These are phyloP conservation scores for Phlebopus sp. DNA, from an alignment of 1,284 basidiomycete species.

Conservation along the genomic window DNA sequence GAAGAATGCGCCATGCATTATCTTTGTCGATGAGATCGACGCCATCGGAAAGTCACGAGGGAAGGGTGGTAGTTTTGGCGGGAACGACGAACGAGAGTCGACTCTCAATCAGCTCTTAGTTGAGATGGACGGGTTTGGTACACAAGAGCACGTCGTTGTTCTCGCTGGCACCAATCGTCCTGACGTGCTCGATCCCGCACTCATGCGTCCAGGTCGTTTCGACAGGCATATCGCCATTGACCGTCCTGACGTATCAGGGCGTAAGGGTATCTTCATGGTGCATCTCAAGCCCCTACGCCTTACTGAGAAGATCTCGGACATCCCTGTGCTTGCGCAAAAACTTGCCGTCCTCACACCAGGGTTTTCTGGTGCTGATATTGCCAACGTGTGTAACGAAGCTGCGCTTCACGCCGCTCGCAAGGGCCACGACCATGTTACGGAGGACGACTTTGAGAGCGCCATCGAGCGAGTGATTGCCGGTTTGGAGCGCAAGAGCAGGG, in stretches of 20 bases:
- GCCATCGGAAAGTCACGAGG: constrained; percentile 96
- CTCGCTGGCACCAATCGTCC: constrained; percentile 96
- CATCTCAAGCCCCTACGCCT: constrained; percentile 88
- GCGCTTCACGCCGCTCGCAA: constrained; percentile 93
- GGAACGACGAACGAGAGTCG: constrained; percentile 97
- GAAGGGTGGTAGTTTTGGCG: constrained; percentile 86
- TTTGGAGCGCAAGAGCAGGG: constrained; percentile 91
- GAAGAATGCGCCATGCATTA: constrained; percentile 98
- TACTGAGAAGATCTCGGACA: constrained; percentile 54
- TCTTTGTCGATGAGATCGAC: constrained; percentile 98
- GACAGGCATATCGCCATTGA: constrained; percentile 97
- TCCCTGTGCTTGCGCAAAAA: constrained; percentile 79
- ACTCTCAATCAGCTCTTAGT: constrained; percentile 98
- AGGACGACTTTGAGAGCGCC: constrained; percentile 92
- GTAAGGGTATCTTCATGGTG: constrained; percentile 92
- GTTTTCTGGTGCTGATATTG: constrained; percentile 98
- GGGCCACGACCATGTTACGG: constrained; percentile 75
- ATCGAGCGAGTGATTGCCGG: constrained; percentile 99
- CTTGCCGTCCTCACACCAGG: constrained; percentile 95
- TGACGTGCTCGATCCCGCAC: constrained; percentile 92
- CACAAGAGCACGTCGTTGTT: constrained; percentile 94
- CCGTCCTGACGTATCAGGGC: constrained; percentile 90
- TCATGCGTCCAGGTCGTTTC: constrained; percentile 97
- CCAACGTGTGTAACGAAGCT: constrained; percentile 98
- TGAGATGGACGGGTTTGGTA: constrained; percentile 99